These are phyloP conservation scores for Rhizophagus sp. DNA, from an alignment of 192 early-diverging fungal genomes.

Conservation along the genomic window DNA sequence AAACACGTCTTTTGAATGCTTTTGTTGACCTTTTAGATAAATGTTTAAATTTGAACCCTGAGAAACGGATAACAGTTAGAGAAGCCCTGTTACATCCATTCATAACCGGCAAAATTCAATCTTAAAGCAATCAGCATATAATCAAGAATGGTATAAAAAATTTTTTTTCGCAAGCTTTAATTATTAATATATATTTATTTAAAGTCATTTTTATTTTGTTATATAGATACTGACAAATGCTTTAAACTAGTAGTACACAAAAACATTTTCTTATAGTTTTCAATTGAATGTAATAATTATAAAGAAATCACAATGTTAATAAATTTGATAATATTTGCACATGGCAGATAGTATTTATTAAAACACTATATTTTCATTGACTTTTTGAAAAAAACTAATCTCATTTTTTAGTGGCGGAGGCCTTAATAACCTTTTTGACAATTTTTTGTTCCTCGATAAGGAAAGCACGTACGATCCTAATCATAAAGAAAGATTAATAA, in stretches of 20 bases:
- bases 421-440: constrained; percentile 98
- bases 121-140: background rate
- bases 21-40: constrained; percentile 90
- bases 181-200: background rate
- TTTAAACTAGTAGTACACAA: background rate
- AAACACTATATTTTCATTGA: background rate
- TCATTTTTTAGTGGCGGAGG: constrained; percentile 43
- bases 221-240: background rate
- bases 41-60: constrained; percentile 80
- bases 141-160: background rate
- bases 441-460: constrained; percentile 99
- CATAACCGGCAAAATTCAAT: constrained; percentile 50
- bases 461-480: constrained; percentile 87
- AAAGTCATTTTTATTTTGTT: background rate
- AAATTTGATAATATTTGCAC: background rate
- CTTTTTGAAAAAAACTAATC: too few species aligned
- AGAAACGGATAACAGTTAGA: constrained; percentile 80
- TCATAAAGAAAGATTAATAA: background rate
- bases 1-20: constrained; percentile 55
- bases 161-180: background rate
- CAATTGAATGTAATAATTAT: background rate
- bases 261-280: background rate
- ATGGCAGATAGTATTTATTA: too few species aligned
- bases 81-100: constrained; percentile 93
- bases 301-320: background rate